A percentile compares a stretch with the other conserved stretches of the same genome.
phyloP scores from a whole-genome alignment of 306 rosid genomes.

The Dryas alaskensis region DNA sequence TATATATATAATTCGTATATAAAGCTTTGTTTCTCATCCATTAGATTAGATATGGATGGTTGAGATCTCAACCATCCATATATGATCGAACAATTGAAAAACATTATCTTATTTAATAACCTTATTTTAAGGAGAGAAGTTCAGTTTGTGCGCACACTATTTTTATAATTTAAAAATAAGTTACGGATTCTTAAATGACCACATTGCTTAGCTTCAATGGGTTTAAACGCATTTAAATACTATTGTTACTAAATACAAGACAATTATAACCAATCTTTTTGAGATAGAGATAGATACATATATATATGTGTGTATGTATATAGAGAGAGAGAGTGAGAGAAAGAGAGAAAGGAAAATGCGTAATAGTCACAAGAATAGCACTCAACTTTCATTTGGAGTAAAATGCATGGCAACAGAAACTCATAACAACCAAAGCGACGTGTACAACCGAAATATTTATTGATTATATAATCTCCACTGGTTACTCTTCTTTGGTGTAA shows the following conservation, averaged over 20 bases:
- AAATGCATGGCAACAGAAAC: background rate
- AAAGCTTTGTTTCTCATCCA: background rate
- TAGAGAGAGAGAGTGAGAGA: background rate
- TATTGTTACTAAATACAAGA: background rate
- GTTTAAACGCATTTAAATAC: background rate
- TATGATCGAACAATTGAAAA: background rate
- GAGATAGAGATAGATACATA: no score
- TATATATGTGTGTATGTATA: background rate
- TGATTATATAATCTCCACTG: background rate
- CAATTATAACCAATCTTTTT: no score
- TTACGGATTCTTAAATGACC: background rate
- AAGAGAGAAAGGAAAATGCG: background rate
- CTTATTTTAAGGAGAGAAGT: background rate
- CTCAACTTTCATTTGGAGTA: background rate
- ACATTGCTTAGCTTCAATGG: background rate
- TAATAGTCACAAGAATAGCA: background rate
- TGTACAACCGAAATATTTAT: background rate
- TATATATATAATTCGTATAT: background rate
- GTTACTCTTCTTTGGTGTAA: background rate
- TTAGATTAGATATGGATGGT: background rate
- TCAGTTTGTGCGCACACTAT: background rate
- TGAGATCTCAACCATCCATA: background rate
- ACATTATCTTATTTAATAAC: background rate
- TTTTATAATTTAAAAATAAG: background rate
- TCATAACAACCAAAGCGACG: background rate